Conservation (phyloP, 148 eudicot genomes). For the Euryodendron excelsum region DNA sequence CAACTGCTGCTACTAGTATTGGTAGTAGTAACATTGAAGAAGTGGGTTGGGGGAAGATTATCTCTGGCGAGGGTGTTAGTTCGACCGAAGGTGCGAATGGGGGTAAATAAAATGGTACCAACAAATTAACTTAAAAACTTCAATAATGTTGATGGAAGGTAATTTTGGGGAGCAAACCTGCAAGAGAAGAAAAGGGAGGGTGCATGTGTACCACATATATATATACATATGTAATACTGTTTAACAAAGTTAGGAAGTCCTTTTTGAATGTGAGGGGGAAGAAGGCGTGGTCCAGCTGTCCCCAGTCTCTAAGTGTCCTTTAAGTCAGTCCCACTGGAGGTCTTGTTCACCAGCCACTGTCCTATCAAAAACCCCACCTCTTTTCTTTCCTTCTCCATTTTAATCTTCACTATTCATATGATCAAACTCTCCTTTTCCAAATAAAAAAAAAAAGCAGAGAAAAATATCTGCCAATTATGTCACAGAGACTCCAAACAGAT, state of each 20-base stretch:
- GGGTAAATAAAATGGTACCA: too few relatives aligned
- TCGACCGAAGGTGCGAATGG: too few relatives aligned
- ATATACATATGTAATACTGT: background rate
- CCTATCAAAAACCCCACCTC: constrained; percentile 2
- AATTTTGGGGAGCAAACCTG: too few relatives aligned
- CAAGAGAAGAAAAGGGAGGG: too few relatives aligned
- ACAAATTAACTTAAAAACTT: too few relatives aligned
- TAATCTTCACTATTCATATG: too few relatives aligned
- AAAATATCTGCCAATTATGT: too few relatives aligned
- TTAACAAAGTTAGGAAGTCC: background rate
- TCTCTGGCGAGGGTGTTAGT: background rate
- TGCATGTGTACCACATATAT: too few relatives aligned
- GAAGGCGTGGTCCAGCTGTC: constrained; percentile 19
- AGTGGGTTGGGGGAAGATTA: background rate
- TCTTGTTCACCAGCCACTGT: constrained; percentile 21
- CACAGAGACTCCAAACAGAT: too few relatives aligned
- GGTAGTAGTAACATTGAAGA: background rate
- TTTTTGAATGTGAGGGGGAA: background rate
- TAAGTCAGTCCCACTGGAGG: constrained; percentile 14
- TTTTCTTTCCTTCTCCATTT: background rate
- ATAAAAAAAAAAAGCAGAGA: too few relatives aligned
- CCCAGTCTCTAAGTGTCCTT: constrained; percentile 21
- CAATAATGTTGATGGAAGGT: too few relatives aligned
- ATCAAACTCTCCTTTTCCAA: too few relatives aligned
- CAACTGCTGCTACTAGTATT: background rate